Conservation (phyloP, 1,139 yeast genomes). For the Zygoascus meyerae region DNA sequence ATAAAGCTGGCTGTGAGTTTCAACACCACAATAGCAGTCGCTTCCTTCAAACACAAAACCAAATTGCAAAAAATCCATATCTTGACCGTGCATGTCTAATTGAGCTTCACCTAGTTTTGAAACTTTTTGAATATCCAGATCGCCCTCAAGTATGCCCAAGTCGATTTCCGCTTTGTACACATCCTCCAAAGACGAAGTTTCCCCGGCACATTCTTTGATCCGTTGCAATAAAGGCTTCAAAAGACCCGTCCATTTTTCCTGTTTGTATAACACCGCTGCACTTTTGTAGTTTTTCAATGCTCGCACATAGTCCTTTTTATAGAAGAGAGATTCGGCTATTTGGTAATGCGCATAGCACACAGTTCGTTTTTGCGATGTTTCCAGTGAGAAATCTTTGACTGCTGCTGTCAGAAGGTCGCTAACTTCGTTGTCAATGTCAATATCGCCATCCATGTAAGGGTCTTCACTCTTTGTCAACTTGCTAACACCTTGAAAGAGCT, state of each 20-base stretch:
- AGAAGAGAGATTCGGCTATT: conserved; percentile 44
- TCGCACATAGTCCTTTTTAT: conserved; percentile 32
- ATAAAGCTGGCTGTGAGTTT: conserved; percentile 21
- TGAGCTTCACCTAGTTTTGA: neutral
- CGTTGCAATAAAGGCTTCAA: conserved; percentile 19
- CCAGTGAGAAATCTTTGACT: conserved; percentile 20
- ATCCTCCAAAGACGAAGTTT: conserved; percentile 5
- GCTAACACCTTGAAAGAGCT: conserved; percentile 22
- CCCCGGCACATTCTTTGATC: conserved; percentile 18
- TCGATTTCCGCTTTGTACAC: conserved; percentile 2
- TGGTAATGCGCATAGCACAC: conserved; percentile 43
- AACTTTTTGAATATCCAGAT: neutral
- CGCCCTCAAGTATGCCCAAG: neutral
- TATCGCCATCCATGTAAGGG: conserved; percentile 11
- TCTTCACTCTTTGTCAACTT: conserved; percentile 3
- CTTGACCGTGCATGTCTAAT: conserved; percentile 4
- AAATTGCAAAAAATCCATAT: conserved; percentile 15
- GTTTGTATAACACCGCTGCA: conserved; percentile 24
- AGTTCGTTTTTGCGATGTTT: conserved; percentile 25
- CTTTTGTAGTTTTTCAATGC: conserved; percentile 33
- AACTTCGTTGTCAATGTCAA: conserved; percentile 22
- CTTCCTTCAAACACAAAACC: conserved; percentile 21
- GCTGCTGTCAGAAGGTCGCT: conserved; percentile 25
- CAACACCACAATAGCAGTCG: conserved; percentile 24
- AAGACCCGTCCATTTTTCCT: conserved; percentile 26